Evolutionary conservation across 192 early-diverging fungal species (phyloP).

Genomic region (Lobulomyces angularis): DNA sequence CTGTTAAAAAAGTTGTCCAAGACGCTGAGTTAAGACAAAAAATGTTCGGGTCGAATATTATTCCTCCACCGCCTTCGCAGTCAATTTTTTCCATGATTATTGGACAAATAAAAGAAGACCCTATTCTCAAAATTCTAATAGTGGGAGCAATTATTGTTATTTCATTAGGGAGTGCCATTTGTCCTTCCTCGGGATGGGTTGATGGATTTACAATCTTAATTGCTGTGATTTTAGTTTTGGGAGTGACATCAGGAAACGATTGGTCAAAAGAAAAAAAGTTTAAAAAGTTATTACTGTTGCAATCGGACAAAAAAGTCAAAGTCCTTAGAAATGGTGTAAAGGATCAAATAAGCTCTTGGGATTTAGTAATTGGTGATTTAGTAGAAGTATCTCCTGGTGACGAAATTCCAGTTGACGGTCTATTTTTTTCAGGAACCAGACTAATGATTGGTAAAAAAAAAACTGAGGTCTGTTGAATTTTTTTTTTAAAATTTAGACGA

Average conservation of each 20-base stretch:
- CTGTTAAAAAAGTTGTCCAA: not conserved
- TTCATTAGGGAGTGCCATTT: conserved; percentile 34
- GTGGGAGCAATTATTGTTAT: conserved; percentile 38
- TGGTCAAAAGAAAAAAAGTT: conserved; percentile 48
- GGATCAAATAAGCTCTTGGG: conserved; percentile 40
- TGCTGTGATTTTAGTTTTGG: conserved; percentile 42
- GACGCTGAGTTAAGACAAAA: conserved; percentile 21
- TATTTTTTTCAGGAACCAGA: conserved; percentile 36
- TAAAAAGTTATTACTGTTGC: conserved; percentile 42
- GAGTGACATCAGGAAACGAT: conserved; percentile 48
- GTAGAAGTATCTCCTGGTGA: conserved; percentile 41
- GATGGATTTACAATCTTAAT: conserved; percentile 46
- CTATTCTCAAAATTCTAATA: conserved; percentile 44
- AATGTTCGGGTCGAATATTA: conserved; percentile 34
- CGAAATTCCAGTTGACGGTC: conserved; percentile 44
- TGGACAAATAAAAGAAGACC: conserved; percentile 43
- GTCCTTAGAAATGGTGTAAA: conserved; percentile 39
- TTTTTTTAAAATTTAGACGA: no score
- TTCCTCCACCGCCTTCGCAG: conserved; percentile 38
- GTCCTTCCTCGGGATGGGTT: conserved; percentile 33
- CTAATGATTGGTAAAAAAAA: conserved; percentile 41
- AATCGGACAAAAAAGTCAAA: conserved; percentile 39
- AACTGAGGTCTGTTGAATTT: no score
- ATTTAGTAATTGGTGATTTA: conserved; percentile 41
- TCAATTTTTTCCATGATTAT: conserved; percentile 40